Evolutionary conservation across 352 stramenopile species (phyloP), one percentile per base, ranked within the genome.

Genomic region (Albugo laibachii): DNA sequence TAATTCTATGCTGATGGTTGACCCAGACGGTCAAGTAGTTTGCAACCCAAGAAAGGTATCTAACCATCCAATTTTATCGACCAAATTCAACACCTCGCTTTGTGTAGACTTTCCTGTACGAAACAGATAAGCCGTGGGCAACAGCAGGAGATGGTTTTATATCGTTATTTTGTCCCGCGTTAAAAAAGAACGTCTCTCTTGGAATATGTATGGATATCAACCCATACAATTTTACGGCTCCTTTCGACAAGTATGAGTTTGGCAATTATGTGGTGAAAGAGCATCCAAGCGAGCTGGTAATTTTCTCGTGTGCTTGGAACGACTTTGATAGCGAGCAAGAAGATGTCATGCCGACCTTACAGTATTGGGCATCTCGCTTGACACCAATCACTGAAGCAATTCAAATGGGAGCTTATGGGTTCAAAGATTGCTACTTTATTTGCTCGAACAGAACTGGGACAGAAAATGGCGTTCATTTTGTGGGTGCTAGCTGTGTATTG

Each of bases 181-280:
- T 91, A 13, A 31, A 76, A 52, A 75, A 78, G 55, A 72, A 62
- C 5, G 80, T 89, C 15, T 81, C 71, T 2, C 86, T 89, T 51
- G 77, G 79, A 36, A 87, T 92, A 51, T 92, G 79, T 54, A 92
- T 92, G 79, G 79, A 92, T 57, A 89, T 92, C 50, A 92, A 92
- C 48, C 80, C 80, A 15, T 57, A 83, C 46, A 68, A 88, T 55
- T 89, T 92, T 47, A 60, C 55, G 19, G 57, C 80, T 39, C 60
- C 71, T 11, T 87, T 81, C 42, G 62, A 64, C 1, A 58, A 55
- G 12, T 88, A 69, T 45, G 79, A 89, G 58, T 88, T 88, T 52
- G 76, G 63, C 4, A 57, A 54, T 3, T 62, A 82, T 40, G 66
- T 68, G 0, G 49, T 77, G 21, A 31, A 31, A 31, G 21, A 54